Evolutionary conservation across 805 yeast genomes (phyloP).

Genomic region (Candida parachauliodes): DNA sequence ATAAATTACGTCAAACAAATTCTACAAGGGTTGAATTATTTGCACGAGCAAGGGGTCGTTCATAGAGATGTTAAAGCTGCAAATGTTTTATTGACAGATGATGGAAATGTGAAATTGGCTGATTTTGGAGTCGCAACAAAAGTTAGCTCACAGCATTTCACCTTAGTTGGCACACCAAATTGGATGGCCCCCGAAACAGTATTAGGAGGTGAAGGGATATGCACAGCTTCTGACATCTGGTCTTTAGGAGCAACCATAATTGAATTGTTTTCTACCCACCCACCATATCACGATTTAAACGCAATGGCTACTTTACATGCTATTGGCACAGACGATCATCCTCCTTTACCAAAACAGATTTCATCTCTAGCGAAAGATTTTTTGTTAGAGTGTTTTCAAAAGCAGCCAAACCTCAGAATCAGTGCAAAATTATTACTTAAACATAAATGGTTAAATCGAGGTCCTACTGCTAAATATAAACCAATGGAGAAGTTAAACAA

Average conservation of each 20-base stretch:
- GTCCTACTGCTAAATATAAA: neutral
- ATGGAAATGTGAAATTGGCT: slow-evolving; percentile 76
- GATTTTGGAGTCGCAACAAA: slow-evolving; percentile 94
- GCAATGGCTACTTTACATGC: slow-evolving; percentile 82
- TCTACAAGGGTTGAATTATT: slow-evolving; percentile 55
- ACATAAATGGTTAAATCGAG: slow-evolving; percentile 57
- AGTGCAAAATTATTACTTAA: slow-evolving; percentile 52
- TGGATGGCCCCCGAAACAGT: slow-evolving; percentile 99
- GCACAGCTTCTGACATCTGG: slow-evolving; percentile 90
- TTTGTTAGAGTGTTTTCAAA: slow-evolving; percentile 64
- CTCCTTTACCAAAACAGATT: slow-evolving; percentile 59
- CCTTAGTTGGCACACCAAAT: slow-evolving; percentile 82
- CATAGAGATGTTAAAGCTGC: slow-evolving; percentile 95
- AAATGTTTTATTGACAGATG: slow-evolving; percentile 66
- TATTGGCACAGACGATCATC: slow-evolving; percentile 70
- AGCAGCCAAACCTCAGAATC: slow-evolving; percentile 57
- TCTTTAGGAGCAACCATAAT: slow-evolving; percentile 92
- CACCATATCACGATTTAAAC: slow-evolving; percentile 77
- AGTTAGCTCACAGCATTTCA: slow-evolving; percentile 33
- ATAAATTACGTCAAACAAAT: slow-evolving; percentile 51
- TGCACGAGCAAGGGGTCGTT: slow-evolving; percentile 70
- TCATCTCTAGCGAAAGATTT: slow-evolving; percentile 51
- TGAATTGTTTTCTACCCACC: slow-evolving; percentile 80
- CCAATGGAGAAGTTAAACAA: slow-evolving; percentile 19
- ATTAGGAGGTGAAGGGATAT: slow-evolving; percentile 71